Conservation (phyloP, 169 alveolate genomes). For the Eimeria acervulina region DNA sequence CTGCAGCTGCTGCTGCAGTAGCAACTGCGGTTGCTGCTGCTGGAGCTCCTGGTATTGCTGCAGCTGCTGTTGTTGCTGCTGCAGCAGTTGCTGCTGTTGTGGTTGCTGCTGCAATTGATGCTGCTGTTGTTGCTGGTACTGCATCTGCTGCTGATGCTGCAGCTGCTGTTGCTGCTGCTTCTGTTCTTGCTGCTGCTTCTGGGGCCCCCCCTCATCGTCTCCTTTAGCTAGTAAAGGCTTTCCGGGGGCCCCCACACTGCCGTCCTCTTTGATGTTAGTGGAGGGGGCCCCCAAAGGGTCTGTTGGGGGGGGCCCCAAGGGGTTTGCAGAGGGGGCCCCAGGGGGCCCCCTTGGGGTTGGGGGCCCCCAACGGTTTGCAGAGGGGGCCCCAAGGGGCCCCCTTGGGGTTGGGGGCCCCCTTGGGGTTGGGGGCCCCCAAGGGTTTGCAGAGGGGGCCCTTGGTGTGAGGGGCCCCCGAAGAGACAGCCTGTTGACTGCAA, state of each 20-base stretch:
- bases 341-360: constrained; percentile 10
- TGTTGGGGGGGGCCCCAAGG: no score
- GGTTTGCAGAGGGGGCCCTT: constrained; percentile 16
- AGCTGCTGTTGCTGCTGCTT: not conserved
- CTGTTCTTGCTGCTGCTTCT: not conserved
- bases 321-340: not conserved
- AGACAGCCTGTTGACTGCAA: constrained; percentile 10
- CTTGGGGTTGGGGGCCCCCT: constrained; percentile 14
- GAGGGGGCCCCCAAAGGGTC: constrained; percentile 1
- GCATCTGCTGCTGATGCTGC: not conserved
- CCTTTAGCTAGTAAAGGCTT: not conserved
- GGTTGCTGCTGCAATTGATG: not conserved
- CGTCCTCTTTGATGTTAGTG: not conserved
- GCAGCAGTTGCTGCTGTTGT: not conserved
- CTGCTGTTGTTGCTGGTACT: not conserved
- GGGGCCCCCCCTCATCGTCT: not conserved
- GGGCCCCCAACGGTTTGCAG: constrained; percentile 22
- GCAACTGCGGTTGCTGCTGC: not conserved
- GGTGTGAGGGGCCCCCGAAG: constrained; percentile 4
- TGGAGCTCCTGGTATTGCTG: not conserved
- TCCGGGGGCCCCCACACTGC: constrained; percentile 21
- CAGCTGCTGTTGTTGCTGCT: not conserved
- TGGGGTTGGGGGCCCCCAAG: constrained; percentile 40
- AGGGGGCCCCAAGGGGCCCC: constrained; percentile 21
- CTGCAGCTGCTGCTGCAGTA: not conserved